Evolutionary conservation across 352 stramenopile genomes (phyloP), one percentile per base, ranked within the genome.

Genomic region (Globisporangium uncinulatum): DNA sequence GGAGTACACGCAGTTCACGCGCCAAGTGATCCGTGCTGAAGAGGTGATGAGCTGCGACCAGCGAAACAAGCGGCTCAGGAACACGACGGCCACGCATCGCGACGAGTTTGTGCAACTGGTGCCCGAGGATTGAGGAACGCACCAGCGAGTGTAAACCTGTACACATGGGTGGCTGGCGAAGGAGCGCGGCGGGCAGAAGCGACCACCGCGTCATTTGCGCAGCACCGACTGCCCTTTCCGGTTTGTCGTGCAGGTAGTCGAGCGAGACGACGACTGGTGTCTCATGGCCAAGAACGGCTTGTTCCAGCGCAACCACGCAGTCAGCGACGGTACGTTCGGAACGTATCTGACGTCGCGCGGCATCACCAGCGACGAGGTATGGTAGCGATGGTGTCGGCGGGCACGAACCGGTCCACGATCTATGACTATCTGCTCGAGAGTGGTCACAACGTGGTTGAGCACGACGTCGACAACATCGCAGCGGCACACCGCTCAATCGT

Each of bases 21-120:
- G n/a, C n/a, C n/a, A n/a, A n/a, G 17, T 34, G 11, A 49, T 49
- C 3, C 44, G 44, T 2, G 44, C 32, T 3, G 19, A 29, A 0
- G 44, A 49, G 20, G 44, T 49, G 17, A 49, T 49, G n/a, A 49
- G 44, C n/a, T 49, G 44, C 10, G 44, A 17, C 8, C 44, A 49
- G 10, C 44, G 44, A 10, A 32, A 49, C 44, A 49, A 49, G 44
- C 44, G 44, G 4, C 44, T 49, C 44, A n/a, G 4, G 1, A 32
- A 24, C 8, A 17, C 44, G 2, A 32, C 31, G 44, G 19, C 44
- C 1, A 20, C 44, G 44, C 3, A 29, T 5, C 19, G 44, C 19
- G 44, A 20, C 44, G 9, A 49, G n/a, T 14, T 13, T 11, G 8
- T 29, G 24, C 24, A 29, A 29, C 24, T 29, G 1, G 24, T 29